Conservation (phyloP, 441 rosid genomes). For the Pelargonium cotyledonis region DNA sequence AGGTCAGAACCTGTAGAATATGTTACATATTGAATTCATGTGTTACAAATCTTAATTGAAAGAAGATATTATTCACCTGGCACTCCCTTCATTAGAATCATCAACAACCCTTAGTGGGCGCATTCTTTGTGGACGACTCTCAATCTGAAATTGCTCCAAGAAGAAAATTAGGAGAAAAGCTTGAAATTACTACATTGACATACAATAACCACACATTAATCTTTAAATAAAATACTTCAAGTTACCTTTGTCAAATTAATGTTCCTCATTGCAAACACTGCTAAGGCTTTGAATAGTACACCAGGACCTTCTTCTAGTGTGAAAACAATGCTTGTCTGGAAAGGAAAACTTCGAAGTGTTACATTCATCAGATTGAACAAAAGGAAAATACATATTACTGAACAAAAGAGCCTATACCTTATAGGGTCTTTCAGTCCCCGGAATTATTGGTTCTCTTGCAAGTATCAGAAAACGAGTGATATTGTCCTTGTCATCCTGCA, state of each 20-base stretch:
- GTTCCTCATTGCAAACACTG: conserved; percentile 74
- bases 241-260: conserved; percentile 72
- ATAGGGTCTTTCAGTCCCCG: conserved; percentile 55
- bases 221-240: not conserved
- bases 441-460: conserved; percentile 84
- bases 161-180: conserved; percentile 4
- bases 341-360: conserved; percentile 14
- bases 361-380: not conserved
- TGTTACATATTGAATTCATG: not conserved
- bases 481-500: conserved; percentile 67
- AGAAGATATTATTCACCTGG: conserved; percentile 48
- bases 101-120: conserved; percentile 70
- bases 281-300: conserved; percentile 77
- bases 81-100: conserved; percentile 65
- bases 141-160: conserved; percentile 51
- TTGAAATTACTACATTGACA: not conserved
- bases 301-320: conserved; percentile 92
- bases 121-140: conserved; percentile 73
- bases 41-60: not conserved
- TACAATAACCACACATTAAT: not conserved
- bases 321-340: conserved; percentile 90
- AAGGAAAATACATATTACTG: not conserved
- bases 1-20: not conserved
- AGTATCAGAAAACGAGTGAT: conserved; percentile 86
- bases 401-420: conserved; percentile 43